phyloP scores from a whole-genome alignment of 2,329 filamentous ascomycete species.

The Penicillium olsonii region DNA sequence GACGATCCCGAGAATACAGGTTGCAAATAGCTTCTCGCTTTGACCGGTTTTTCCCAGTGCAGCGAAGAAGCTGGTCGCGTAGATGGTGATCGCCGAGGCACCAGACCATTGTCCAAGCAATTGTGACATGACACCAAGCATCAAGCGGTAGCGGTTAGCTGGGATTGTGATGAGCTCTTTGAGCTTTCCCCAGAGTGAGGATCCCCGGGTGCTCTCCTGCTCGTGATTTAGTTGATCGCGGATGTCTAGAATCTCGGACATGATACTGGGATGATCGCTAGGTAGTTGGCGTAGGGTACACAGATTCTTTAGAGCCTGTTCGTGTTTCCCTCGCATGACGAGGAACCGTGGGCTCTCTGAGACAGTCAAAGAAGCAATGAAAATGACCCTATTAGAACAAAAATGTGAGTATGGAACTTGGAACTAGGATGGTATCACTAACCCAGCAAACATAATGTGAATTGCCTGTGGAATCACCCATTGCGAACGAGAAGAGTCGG shows the following conservation, averaged over 20 bases:
- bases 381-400: neutral
- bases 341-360: conserved; percentile 3
- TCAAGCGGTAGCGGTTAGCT: conserved; percentile 5
- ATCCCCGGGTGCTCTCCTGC: conserved; percentile 1
- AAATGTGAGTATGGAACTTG: neutral
- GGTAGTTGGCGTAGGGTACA: neutral
- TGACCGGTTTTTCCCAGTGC: conserved; percentile 12
- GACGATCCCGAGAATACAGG: conserved; percentile 16
- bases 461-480: conserved; percentile 1
- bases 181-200: conserved; percentile 1
- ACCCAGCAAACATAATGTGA: conserved; percentile 4
- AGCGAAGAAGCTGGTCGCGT: conserved; percentile 17
- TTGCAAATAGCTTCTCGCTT: conserved; percentile 18
- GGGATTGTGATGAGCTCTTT: conserved; percentile 6
- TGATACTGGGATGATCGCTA: neutral
- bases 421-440: neutral
- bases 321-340: conserved; percentile 1
- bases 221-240: neutral
- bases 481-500: neutral
- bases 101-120: conserved; percentile 9
- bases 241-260: neutral
- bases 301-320: neutral
- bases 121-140: conserved; percentile 8
- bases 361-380: conserved; percentile 1
- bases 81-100: conserved; percentile 18